Evolutionary conservation across 768 basidiomycete genomes (phyloP).

Genomic region (Lenzites betulinus): DNA sequence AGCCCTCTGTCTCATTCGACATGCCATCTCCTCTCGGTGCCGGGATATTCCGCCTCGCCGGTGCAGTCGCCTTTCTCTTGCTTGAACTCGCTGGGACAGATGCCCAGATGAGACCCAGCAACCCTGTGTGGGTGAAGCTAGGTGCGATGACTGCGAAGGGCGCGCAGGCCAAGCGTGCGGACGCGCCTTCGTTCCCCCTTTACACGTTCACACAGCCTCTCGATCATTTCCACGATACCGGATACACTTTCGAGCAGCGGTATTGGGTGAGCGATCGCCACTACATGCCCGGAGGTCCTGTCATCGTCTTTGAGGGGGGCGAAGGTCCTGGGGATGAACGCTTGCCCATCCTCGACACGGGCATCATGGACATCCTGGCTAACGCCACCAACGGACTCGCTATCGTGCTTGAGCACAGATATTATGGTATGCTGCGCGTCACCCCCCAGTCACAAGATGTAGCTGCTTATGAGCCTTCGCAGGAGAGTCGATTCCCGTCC

Average conservation of each 20-base stretch:
- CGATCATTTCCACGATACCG: slow-evolving; percentile 70
- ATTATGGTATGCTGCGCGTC: slow-evolving; percentile 61
- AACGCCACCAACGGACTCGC: slow-evolving; percentile 83
- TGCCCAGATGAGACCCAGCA: not conserved
- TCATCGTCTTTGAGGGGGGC: slow-evolving; percentile 86
- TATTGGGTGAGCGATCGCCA: slow-evolving; percentile 87
- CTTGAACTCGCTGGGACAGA: not conserved
- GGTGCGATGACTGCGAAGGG: not conserved
- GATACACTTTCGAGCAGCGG: slow-evolving; percentile 76
- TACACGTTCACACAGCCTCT: slow-evolving; percentile 82
- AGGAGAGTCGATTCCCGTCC: slow-evolving; percentile 78
- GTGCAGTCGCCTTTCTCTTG: not conserved
- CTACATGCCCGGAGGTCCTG: slow-evolving; percentile 71
- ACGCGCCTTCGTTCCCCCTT: slow-evolving; percentile 47
- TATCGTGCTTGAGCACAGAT: slow-evolving; percentile 88
- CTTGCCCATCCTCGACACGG: slow-evolving; percentile 41
- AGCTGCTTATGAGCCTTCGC: not conserved
- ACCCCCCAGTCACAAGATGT: not conserved
- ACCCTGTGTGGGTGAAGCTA: slow-evolving; percentile 12
- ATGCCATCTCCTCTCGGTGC: slow-evolving; percentile 2
- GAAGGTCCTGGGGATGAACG: slow-evolving; percentile 78
- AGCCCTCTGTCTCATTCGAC: not conserved
- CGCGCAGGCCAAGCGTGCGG: not conserved
- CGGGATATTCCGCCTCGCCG: not conserved
- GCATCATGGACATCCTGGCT: slow-evolving; percentile 84